A percentile compares a stretch with the other conserved stretches of the same genome.
Conservation (phyloP, 2,329 filamentous ascomycete genomes). For the Tolypocladium cylindrosporum region DNA sequence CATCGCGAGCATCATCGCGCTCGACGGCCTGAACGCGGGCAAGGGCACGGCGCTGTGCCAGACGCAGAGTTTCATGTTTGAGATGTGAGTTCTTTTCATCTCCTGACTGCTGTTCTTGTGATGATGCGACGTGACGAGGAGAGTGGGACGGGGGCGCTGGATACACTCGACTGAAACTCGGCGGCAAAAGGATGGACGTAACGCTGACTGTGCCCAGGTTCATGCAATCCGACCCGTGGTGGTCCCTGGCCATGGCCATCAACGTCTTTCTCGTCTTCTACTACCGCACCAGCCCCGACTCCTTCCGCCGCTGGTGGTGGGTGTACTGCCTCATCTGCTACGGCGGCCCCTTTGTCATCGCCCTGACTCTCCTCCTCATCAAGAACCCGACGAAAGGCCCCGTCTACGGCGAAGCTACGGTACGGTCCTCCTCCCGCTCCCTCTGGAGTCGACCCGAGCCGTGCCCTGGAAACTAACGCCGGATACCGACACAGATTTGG, state of each 20-base stretch:
- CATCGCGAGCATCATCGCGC: slow-evolving; percentile 60
- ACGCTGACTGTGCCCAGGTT: slow-evolving; percentile 47
- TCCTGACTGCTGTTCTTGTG: slow-evolving; percentile 19
- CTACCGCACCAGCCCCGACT: slow-evolving; percentile 49
- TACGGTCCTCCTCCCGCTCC: slow-evolving; percentile 18
- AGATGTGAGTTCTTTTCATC: slow-evolving; percentile 46
- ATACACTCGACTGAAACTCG: not conserved
- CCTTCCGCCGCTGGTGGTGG: slow-evolving; percentile 64
- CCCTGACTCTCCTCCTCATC: slow-evolving; percentile 54
- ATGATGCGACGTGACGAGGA: not conserved
- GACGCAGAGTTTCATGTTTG: slow-evolving; percentile 50
- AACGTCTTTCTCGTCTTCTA: slow-evolving; percentile 68
- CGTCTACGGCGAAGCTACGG: slow-evolving; percentile 48
- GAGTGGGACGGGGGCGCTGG: not conserved
- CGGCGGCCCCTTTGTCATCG: slow-evolving; percentile 58
- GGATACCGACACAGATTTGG: slow-evolving; percentile 36
- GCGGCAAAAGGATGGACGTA: slow-evolving; percentile 20
- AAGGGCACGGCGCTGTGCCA: slow-evolving; percentile 49
- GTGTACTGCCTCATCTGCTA: slow-evolving; percentile 63
- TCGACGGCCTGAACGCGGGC: slow-evolving; percentile 49
- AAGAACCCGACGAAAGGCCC: slow-evolving; percentile 22
- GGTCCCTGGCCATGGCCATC: slow-evolving; percentile 72
- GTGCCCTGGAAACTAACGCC: not conserved
- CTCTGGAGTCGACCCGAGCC: not conserved
- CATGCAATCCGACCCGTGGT: slow-evolving; percentile 66